Percentiles rank a stretch among this genome's conserved stretches.
Evolutionary conservation across 2,329 filamentous ascomycete genomes (phyloP).

Genomic region (Aspergillus sp.): DNA sequence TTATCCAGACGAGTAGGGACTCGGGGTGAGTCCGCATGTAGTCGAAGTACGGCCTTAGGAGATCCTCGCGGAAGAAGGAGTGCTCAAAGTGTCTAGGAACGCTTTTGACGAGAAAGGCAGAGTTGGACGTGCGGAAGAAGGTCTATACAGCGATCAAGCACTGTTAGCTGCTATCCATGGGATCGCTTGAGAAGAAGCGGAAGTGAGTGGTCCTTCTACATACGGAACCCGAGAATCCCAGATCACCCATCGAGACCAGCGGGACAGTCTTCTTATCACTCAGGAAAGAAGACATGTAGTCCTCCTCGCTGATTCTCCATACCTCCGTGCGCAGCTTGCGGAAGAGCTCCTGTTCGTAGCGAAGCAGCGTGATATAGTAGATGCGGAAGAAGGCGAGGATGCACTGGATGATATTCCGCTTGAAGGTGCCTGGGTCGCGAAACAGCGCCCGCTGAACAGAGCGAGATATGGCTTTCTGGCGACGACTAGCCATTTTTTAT

Average conservation of each 20-base stretch:
- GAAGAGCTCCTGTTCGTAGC: conserved; percentile 56
- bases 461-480: conserved; percentile 32
- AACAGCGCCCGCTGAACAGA: conserved; percentile 38
- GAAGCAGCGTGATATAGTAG: conserved; percentile 54
- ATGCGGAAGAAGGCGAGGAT: conserved; percentile 60
- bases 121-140: conserved; percentile 70
- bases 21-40: conserved; percentile 65
- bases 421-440: conserved; percentile 33
- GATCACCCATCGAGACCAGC: conserved; percentile 65
- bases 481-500: conserved; percentile 28
- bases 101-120: conserved; percentile 72
- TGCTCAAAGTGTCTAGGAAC: conserved; percentile 72
- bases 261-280: conserved; percentile 45
- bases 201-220: not conserved
- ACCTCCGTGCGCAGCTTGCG: conserved; percentile 54
- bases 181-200: no score
- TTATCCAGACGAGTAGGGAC: conserved; percentile 72
- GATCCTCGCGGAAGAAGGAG: conserved; percentile 69
- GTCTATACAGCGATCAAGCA: conserved; percentile 48
- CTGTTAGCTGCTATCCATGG: not conserved
- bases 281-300: conserved; percentile 60
- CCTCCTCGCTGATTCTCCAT: conserved; percentile 60
- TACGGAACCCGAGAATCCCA: conserved; percentile 74
- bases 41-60: conserved; percentile 66
- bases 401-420: conserved; percentile 45